These are phyloP conservation scores for Aristolochia contorta DNA, from an alignment of 164 flowering plant species.

Conservation along the genomic window DNA sequence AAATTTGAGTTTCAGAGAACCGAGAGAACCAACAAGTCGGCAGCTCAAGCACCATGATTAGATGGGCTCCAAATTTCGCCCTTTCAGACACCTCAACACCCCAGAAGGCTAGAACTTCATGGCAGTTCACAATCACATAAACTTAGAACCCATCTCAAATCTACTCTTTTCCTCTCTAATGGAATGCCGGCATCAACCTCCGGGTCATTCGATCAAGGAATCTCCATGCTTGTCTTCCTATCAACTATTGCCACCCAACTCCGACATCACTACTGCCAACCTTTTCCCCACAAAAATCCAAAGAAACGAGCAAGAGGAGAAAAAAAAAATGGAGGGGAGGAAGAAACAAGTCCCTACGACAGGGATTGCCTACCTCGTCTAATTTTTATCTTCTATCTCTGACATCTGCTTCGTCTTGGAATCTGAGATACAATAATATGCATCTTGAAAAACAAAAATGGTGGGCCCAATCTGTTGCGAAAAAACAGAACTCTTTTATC, in stretches of 20 bases:
- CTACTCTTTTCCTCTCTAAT: not conserved
- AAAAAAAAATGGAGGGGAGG: not conserved
- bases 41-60: no score
- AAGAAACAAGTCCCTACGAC: not conserved
- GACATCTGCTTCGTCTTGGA: conserved; percentile 2
- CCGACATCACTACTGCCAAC: not conserved
- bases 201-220: conserved; percentile 5
- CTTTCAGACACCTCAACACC: no score
- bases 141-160: not conserved
- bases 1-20: no score
- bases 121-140: not conserved
- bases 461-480: not conserved
- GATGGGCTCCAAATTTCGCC: no score
- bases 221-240: conserved; percentile 5
- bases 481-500: not conserved
- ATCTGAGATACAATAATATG: conserved; percentile 1
- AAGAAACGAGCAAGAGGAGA: not conserved
- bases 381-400: not conserved
- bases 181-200: no score
- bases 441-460: not conserved
- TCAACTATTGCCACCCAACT: conserved; percentile 3
- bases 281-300: conserved; percentile 5
- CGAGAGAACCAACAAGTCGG: no score
- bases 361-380: not conserved
- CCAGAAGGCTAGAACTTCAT: no score